These are phyloP conservation scores for Aspergillus fijiensis DNA, from an alignment of 2,329 filamentous ascomycete genomes.

Conservation along the genomic window DNA sequence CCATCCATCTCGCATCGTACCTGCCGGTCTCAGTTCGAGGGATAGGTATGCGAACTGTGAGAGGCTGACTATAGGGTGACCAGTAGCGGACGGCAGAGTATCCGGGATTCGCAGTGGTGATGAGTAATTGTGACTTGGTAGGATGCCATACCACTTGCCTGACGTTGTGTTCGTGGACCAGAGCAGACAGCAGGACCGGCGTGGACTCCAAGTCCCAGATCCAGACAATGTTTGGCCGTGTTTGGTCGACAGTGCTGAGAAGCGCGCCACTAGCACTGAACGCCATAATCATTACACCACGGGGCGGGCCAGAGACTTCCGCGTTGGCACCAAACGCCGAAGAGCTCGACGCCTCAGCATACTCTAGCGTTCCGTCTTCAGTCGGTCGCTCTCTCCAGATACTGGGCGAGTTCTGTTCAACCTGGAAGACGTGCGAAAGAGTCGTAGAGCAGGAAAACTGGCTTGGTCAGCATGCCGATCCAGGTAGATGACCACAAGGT, in stretches of 20 bases:
- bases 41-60: conserved; percentile 33
- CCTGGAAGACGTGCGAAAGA: conserved; percentile 35
- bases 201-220: conserved; percentile 42
- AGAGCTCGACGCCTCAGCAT: conserved; percentile 39
- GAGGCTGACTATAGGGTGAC: conserved; percentile 30
- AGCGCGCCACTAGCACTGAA: conserved; percentile 40
- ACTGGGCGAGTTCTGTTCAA: conserved; percentile 30
- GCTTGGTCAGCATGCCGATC: conserved; percentile 10
- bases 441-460: conserved; percentile 37
- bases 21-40: conserved; percentile 35
- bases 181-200: conserved; percentile 32
- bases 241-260: conserved; percentile 42
- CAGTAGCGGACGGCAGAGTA: conserved; percentile 35
- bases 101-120: conserved; percentile 38
- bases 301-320: conserved; percentile 29
- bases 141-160: conserved; percentile 44
- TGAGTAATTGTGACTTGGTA: conserved; percentile 36
- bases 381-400: conserved; percentile 38
- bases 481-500: background rate
- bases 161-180: conserved; percentile 45
- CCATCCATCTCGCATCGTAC: conserved; percentile 37
- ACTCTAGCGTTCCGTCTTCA: conserved; percentile 34
- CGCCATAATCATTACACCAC: conserved; percentile 41
- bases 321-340: conserved; percentile 35
- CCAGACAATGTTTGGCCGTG: conserved; percentile 46